Evolutionary conservation across 2,329 filamentous ascomycete genomes (phyloP), one percentile per base, ranked within the genome.

Genomic region (Metarhizium rileyi): DNA sequence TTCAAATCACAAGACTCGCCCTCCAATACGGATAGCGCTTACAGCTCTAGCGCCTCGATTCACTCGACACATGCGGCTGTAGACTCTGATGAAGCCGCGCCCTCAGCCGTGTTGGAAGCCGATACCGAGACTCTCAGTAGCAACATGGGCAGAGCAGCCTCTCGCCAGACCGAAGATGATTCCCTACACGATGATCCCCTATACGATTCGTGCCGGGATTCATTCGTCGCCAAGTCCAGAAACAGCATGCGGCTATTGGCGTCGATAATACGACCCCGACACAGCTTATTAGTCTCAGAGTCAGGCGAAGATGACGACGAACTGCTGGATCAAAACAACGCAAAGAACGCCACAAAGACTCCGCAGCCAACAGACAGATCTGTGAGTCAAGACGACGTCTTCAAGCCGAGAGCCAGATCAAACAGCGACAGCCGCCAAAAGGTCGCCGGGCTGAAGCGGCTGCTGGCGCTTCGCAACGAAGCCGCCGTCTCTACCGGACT

Each of bases 21-120:
- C n/a, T 71, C 73, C 28, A 80, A 80, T 53, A 72, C 76, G 36
- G 79, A 83, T 57, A 82, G 78, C 25, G 78, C 78, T 16, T 83
- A 83, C 56, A 77, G 77, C 56, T 83, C 78, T 7, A 81, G 75
- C 56, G 66, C 77, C 4, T 83, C 80, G 12, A 61, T 81, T 18
- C 71, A 75, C 36, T 81, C 78, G 1, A 69, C 76, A n/a, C 62
- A 60, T 25, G 66, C 61, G 48, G 64, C 68, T 22, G 58, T 62
- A 8, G 69, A 65, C 22, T 22, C 30, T 16, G 30, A 27, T 14
- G 20, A 40, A 8, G 12, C 18, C 35, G 23, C 45, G 3, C 16
- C 25, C 41, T 51, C 50, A 44, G 7, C 25, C 30, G 35, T 20
- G 50, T 59, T 10, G 56, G 57, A 59, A 50, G 56, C 61, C 7